phyloP scores from a whole-genome alignment of 768 basidiomycete genomes.

The Lactarius indigo region DNA sequence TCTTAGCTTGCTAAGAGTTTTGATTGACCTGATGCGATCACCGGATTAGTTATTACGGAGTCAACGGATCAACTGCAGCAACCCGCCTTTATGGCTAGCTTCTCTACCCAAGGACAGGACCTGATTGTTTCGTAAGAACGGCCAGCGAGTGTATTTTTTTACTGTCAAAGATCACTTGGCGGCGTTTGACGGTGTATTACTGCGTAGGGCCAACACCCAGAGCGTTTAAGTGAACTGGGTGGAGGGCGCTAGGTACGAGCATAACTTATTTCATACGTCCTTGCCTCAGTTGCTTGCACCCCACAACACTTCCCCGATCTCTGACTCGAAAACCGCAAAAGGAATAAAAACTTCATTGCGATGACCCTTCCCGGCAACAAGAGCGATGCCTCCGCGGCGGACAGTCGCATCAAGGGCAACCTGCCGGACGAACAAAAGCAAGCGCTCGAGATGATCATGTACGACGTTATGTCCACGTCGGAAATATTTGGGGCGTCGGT shows the following conservation, averaged over 20 bases:
- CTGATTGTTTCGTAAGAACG: background rate
- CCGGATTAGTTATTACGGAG: too few relatives aligned
- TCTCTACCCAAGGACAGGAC: background rate
- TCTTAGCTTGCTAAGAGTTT: too few relatives aligned
- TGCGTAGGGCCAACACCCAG: background rate
- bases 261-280: background rate
- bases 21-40: background rate
- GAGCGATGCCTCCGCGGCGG: background rate
- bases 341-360: background rate
- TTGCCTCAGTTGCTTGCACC: background rate
- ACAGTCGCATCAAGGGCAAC: slow-evolving; percentile 10
- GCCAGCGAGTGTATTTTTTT: background rate
- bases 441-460: background rate
- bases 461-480: background rate
- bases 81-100: background rate
- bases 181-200: background rate
- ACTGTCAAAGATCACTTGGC: too few relatives aligned
- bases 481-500: slow-evolving; percentile 27
- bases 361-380: slow-evolving; percentile 2
- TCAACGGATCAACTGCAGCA: too few relatives aligned
- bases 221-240: background rate
- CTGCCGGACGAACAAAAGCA: slow-evolving; percentile 7
- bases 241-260: background rate
- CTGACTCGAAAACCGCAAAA: background rate
- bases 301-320: background rate